Percentiles rank a stretch among this genome's conserved stretches.
phyloP scores from a whole-genome alignment of 2,329 filamentous ascomycete genomes.

The Didymella glomerata region DNA sequence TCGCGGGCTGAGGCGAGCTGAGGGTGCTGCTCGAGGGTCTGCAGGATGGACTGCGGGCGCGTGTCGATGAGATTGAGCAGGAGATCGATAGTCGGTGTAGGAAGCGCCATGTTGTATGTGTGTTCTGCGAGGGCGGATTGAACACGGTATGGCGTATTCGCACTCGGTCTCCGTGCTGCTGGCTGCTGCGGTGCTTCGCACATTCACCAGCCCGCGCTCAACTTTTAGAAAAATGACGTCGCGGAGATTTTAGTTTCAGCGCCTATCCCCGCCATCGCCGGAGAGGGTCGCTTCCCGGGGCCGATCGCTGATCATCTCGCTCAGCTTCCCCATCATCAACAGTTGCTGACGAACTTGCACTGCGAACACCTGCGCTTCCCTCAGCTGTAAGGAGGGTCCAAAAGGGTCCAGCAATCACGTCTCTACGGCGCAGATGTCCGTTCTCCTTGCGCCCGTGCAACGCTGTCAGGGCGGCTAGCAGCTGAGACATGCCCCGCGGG shows the following conservation, averaged over 20 bases:
- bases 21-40: conserved; percentile 76
- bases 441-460: conserved; percentile 12
- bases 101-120: conserved; percentile 38
- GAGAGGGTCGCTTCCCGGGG: conserved; percentile 5
- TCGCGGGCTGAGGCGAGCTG: conserved; percentile 83
- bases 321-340: neutral
- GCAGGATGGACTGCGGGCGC: conserved; percentile 75
- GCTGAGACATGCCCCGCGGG: conserved; percentile 22
- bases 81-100: conserved; percentile 54
- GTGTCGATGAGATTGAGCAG: conserved; percentile 75
- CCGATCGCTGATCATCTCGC: conserved; percentile 8
- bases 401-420: neutral
- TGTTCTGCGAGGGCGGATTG: neutral
- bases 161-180: conserved; percentile 9
- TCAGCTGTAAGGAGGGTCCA: neutral
- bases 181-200: conserved; percentile 2
- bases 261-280: conserved; percentile 13
- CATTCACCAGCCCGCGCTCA: conserved; percentile 4
- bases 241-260: conserved; percentile 15
- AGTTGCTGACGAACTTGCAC: neutral
- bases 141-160: conserved; percentile 4
- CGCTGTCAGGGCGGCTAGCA: conserved; percentile 14
- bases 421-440: conserved; percentile 10
- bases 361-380: neutral
- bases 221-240: conserved; percentile 28